phyloP scores from a whole-genome alignment of 1,284 basidiomycete species.

The Apiotrichum gamsii region DNA sequence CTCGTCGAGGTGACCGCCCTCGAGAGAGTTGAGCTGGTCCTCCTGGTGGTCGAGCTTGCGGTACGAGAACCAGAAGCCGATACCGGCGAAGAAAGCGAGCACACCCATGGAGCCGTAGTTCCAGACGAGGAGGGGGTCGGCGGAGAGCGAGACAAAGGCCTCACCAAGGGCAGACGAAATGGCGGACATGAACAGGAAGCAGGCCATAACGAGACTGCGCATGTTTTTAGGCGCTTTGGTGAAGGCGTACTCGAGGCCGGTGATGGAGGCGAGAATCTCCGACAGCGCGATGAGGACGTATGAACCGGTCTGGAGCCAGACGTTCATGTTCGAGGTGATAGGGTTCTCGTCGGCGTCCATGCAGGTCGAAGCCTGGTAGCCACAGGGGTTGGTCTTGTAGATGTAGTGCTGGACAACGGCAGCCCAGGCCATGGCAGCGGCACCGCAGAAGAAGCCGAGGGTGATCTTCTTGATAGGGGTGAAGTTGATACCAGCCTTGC shows the following conservation, averaged over 20 bases:
- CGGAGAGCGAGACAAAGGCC: neutral
- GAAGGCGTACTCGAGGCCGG: conserved; percentile 4
- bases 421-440: conserved; percentile 42
- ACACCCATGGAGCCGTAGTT: conserved; percentile 3
- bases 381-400: conserved; percentile 48
- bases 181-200: conserved; percentile 2
- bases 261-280: conserved; percentile 1
- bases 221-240: conserved; percentile 2
- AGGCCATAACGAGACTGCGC: neutral
- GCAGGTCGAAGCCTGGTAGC: conserved; percentile 42
- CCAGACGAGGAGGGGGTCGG: conserved; percentile 1
- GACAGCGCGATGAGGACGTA: conserved; percentile 2
- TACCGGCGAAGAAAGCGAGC: neutral
- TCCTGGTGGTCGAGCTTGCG: conserved; percentile 1
- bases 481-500: conserved; percentile 6
- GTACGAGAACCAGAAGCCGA: conserved; percentile 3
- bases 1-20: neutral
- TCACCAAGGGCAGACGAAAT: neutral
- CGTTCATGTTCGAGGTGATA: neutral
- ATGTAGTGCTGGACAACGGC: conserved; percentile 50
- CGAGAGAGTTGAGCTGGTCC: neutral
- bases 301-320: neutral
- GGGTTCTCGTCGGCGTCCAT: neutral
- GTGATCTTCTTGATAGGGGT: conserved; percentile 17
- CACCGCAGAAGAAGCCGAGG: conserved; percentile 21